phyloP scores from a whole-genome alignment of 106 monocot species.

The Narthecium ossifragum region DNA sequence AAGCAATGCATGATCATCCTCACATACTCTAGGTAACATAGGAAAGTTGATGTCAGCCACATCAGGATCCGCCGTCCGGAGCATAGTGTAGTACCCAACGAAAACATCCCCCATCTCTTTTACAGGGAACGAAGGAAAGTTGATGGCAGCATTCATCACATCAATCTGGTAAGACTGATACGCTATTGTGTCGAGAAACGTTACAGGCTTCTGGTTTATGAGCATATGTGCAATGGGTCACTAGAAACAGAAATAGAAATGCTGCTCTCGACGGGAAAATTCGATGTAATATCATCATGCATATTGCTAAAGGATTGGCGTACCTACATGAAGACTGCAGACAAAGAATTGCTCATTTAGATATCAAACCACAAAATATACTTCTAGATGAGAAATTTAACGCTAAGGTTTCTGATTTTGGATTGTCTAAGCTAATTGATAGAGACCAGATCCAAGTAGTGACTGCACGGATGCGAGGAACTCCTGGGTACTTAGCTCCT shows the following conservation, averaged over 20 bases:
- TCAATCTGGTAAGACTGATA: slow-evolving; percentile 25
- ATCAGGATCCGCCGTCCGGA: too few relatives aligned
- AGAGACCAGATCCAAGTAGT: slow-evolving; percentile 8
- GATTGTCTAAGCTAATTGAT: slow-evolving; percentile 11
- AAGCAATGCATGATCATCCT: too few relatives aligned
- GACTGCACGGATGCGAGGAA: slow-evolving; percentile 17
- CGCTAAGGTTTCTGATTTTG: slow-evolving; percentile 24
- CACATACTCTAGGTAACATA: too few relatives aligned
- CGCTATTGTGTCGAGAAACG: slow-evolving; percentile 27
- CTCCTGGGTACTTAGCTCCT: slow-evolving; percentile 16
- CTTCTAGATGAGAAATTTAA: slow-evolving; percentile 14
- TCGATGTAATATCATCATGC: slow-evolving; percentile 1
- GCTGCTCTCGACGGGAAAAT: slow-evolving; percentile 1
- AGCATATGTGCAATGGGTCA: slow-evolving; percentile 29
- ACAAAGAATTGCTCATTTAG: slow-evolving; percentile 12
- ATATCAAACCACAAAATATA: slow-evolving; percentile 21
- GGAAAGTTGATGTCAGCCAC: too few relatives aligned
- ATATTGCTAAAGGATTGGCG: slow-evolving; percentile 12
- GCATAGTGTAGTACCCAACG: too few relatives aligned
- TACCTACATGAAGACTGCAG: slow-evolving; percentile 24
- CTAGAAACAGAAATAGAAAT: slow-evolving; percentile 1
- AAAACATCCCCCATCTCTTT: too few relatives aligned
- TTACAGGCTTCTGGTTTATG: slow-evolving; percentile 23
- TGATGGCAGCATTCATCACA: slow-evolving; percentile 32
- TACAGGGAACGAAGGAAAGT: slow-evolving; percentile 14